These are phyloP conservation scores for Coemansia sp. DNA, from an alignment of 192 early-diverging fungal species.

Conservation along the genomic window DNA sequence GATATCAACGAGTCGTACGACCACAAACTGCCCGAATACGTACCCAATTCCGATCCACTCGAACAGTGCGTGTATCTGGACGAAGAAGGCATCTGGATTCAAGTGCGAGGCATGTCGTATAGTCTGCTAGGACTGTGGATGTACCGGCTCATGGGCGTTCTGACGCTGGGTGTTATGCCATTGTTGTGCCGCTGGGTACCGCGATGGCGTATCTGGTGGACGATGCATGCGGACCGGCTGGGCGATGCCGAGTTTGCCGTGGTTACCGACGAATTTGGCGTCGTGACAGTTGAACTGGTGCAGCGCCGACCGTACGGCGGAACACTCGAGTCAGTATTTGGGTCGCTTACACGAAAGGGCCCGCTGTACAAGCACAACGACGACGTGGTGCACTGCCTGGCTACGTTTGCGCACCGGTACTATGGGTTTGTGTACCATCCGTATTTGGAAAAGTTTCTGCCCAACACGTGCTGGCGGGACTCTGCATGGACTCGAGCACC, in stretches of 20 bases:
- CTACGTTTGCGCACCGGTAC: conserved; percentile 54
- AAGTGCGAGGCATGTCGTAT: conserved; percentile 62
- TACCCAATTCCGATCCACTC: conserved; percentile 43
- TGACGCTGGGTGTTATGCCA: conserved; percentile 71
- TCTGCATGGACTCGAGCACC: conserved; percentile 48
- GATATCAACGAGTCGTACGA: conserved; percentile 56
- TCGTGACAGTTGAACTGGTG: conserved; percentile 56
- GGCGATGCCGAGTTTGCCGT: conserved; percentile 70
- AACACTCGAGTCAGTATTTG: conserved; percentile 69
- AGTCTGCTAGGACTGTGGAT: conserved; percentile 52
- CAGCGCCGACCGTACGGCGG: conserved; percentile 64
- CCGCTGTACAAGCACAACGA: conserved; percentile 35
- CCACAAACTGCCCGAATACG: conserved; percentile 52
- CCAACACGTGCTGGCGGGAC: conserved; percentile 54
- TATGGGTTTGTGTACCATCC: conserved; percentile 57
- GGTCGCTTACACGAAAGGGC: conserved; percentile 37
- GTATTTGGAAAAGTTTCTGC: conserved; percentile 45
- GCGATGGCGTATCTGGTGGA: conserved; percentile 67
- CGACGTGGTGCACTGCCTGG: conserved; percentile 32
- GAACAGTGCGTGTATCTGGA: conserved; percentile 60
- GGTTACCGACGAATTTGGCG: conserved; percentile 72
- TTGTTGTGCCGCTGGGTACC: conserved; percentile 87
- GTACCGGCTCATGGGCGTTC: conserved; percentile 65
- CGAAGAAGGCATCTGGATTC: conserved; percentile 68
- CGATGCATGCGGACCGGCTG: conserved; percentile 64